Percentiles rank a stretch among this genome's conserved stretches.
Conservation (phyloP, 495 filamentous ascomycete genomes). For the Gamarada debralockiae region DNA sequence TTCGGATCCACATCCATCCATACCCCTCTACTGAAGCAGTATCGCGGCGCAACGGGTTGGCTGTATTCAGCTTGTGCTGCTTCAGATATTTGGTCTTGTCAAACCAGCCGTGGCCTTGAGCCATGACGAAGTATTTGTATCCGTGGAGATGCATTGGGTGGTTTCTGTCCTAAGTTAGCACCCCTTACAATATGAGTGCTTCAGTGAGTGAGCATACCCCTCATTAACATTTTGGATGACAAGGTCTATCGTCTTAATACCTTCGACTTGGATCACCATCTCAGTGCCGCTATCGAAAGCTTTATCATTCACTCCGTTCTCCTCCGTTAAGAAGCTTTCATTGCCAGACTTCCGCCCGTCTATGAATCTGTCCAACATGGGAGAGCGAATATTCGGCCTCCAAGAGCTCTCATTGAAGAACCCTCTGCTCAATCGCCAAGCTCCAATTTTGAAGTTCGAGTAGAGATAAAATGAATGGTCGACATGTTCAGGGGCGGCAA, state of each 20-base stretch:
- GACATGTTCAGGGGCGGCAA: constrained; percentile 32
- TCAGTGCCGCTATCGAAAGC: constrained; percentile 41
- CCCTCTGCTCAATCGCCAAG: constrained; percentile 43
- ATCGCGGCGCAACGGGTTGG: constrained; percentile 52
- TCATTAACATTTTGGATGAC: constrained; percentile 57
- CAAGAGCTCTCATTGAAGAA: constrained; percentile 49
- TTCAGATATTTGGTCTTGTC: background rate
- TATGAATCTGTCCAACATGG: constrained; percentile 35
- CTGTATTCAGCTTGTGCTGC: background rate
- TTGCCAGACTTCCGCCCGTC: constrained; percentile 36
- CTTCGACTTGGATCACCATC: constrained; percentile 30
- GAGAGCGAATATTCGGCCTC: constrained; percentile 34
- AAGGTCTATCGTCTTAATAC: constrained; percentile 48
- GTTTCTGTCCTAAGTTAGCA: constrained; percentile 28
- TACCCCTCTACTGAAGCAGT: constrained; percentile 45
- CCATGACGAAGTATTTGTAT: constrained; percentile 49
- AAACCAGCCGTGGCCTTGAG: constrained; percentile 45
- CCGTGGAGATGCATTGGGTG: constrained; percentile 64
- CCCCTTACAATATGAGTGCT: no score
- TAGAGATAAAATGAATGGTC: constrained; percentile 39
- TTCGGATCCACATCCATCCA: constrained; percentile 43
- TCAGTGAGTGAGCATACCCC: background rate
- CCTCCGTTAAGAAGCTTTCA: no score
- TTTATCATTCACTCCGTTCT: constrained; percentile 35
- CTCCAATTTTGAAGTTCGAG: constrained; percentile 46